A percentile compares a stretch with the other conserved stretches of the same genome.
phyloP scores from a whole-genome alignment of 2,329 filamentous ascomycete genomes.

The Fusarium dimerum region DNA sequence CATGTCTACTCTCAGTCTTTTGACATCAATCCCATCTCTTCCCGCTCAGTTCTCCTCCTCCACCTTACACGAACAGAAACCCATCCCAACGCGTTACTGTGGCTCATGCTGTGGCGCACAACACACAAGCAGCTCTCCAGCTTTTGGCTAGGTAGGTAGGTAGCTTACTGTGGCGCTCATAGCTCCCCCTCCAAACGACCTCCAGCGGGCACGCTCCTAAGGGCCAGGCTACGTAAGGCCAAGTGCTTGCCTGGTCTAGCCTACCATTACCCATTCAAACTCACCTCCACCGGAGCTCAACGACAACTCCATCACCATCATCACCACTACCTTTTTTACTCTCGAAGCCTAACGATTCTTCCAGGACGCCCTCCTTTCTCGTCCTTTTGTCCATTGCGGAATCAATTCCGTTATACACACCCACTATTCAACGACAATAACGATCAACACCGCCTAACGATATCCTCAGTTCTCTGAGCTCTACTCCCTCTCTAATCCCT shows the following conservation, averaged over 20 bases:
- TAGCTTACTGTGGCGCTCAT: conserved; percentile 15
- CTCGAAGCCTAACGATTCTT: conserved; percentile 7
- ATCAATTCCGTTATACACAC: not conserved
- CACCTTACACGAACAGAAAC: not conserved
- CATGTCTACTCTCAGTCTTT: not conserved
- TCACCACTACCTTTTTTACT: not conserved
- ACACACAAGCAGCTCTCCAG: not conserved
- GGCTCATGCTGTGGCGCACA: not conserved
- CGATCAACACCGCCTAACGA: not conserved
- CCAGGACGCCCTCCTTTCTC: conserved; percentile 1
- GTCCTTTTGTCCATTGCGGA: conserved; percentile 1
- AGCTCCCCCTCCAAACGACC: conserved; percentile 2
- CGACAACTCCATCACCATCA: conserved; percentile 18
- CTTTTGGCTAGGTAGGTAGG: not conserved
- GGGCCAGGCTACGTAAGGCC: conserved; percentile 37
- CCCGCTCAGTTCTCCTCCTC: not conserved
- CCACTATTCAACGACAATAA: not conserved
- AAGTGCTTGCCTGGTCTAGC: conserved; percentile 38
- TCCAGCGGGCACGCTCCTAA: not conserved
- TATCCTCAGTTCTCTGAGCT: conserved; percentile 1
- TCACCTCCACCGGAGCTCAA: conserved; percentile 27
- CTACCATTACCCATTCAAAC: conserved; percentile 18
- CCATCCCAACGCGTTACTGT: not conserved
- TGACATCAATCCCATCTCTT: not conserved
- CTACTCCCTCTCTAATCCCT: conserved; percentile 7